Conservation (phyloP, 208 protist genomes). For the Strigomonas galati region DNA sequence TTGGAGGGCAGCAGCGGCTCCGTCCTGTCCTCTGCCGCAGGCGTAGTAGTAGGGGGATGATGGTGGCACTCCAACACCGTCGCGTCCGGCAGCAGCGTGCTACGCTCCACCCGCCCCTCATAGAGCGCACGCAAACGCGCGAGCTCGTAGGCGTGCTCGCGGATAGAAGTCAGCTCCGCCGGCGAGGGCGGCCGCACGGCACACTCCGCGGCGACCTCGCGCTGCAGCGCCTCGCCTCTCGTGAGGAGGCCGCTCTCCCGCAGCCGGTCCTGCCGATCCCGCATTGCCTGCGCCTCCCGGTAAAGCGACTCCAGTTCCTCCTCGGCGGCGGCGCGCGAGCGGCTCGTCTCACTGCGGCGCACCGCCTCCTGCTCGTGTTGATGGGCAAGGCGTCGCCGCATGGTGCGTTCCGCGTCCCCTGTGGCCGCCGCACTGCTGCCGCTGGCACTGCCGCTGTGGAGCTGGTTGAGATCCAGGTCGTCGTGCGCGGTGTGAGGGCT, state of each 20-base stretch:
- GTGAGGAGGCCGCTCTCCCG: not conserved
- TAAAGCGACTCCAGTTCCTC: not conserved
- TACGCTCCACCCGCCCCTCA: not conserved
- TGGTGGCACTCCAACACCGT: too few species aligned
- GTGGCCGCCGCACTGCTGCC: not conserved
- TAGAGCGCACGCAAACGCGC: conserved; percentile 11
- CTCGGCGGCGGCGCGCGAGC: not conserved
- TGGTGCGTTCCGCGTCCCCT: conserved; percentile 2
- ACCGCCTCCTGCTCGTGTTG: not conserved
- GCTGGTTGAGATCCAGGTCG: too few species aligned
- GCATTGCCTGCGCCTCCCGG: not conserved
- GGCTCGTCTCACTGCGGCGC: too few species aligned
- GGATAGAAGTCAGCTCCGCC: conserved; percentile 17
- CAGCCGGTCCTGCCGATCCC: not conserved
- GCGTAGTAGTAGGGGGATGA: too few species aligned
- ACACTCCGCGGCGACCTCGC: not conserved
- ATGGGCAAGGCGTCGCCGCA: not conserved
- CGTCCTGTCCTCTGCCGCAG: too few species aligned
- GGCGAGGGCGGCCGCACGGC: not conserved
- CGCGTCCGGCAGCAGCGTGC: too few species aligned
- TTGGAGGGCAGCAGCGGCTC: too few species aligned
- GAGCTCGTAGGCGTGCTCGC: conserved; percentile 17
- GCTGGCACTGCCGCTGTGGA: too few species aligned
- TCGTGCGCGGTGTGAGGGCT: too few species aligned
- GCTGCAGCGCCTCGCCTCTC: not conserved